Conservation (phyloP, 2,329 filamentous ascomycete species). For the Kalmusia sp. region DNA sequence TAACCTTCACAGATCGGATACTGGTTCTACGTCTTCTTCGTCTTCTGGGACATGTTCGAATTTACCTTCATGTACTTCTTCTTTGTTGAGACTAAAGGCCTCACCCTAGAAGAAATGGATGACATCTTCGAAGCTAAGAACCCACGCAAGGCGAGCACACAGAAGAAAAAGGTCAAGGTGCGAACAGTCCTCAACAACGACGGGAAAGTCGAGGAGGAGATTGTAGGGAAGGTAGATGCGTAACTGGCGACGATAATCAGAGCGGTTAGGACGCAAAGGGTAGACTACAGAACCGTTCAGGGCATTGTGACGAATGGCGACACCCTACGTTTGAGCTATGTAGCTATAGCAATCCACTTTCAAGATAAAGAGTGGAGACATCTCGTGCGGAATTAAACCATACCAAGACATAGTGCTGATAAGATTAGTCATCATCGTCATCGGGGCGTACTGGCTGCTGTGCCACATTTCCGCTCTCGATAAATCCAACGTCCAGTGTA, state of each 20-base stretch:
- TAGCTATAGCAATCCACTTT: too few relatives aligned
- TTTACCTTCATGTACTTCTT: constrained; percentile 34
- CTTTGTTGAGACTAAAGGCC: constrained; percentile 34
- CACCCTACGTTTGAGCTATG: too few relatives aligned
- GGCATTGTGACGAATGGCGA: too few relatives aligned
- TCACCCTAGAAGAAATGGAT: constrained; percentile 31
- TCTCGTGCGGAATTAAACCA: too few relatives aligned
- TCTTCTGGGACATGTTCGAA: constrained; percentile 32
- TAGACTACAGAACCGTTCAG: too few relatives aligned
- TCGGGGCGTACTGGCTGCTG: too few relatives aligned
- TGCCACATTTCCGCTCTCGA: too few relatives aligned
- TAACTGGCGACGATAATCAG: background rate
- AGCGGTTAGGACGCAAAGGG: too few relatives aligned
- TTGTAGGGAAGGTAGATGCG: constrained; percentile 14
- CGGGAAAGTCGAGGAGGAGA: constrained; percentile 43
- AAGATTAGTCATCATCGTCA: too few relatives aligned
- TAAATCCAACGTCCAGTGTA: too few relatives aligned
- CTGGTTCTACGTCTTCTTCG: constrained; percentile 34
- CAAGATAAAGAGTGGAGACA: too few relatives aligned
- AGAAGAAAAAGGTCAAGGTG: constrained; percentile 25
- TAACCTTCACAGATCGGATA: constrained; percentile 26
- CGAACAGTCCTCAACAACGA: constrained; percentile 18
- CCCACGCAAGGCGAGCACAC: constrained; percentile 29
- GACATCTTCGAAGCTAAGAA: constrained; percentile 33
- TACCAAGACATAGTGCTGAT: too few relatives aligned